Conservation (phyloP, 768 basidiomycete species). For the Clavaria fumosa region DNA sequence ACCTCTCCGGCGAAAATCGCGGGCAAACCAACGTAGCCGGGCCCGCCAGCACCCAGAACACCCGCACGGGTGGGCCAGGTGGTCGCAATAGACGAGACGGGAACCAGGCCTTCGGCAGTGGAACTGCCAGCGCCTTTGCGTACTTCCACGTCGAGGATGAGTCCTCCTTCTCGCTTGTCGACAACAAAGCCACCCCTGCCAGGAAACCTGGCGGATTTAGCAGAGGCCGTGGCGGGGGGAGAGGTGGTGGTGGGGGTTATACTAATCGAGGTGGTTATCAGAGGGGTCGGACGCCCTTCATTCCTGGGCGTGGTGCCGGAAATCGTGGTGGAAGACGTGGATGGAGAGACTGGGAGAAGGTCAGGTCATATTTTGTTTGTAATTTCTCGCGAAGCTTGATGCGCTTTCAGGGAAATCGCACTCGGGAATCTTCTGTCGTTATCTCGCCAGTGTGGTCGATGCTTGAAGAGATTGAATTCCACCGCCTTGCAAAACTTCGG, state of each 20-base stretch:
- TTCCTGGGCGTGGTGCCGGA: slow-evolving; percentile 21
- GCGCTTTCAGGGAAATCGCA: slow-evolving; percentile 48
- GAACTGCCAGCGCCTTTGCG: slow-evolving; percentile 80
- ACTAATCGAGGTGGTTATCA: slow-evolving; percentile 31
- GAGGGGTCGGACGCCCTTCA: slow-evolving; percentile 33
- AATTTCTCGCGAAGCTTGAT: not conserved
- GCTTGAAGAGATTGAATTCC: slow-evolving; percentile 95
- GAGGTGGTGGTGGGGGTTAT: slow-evolving; percentile 33
- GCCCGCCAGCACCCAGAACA: slow-evolving; percentile 28
- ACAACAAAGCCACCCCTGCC: slow-evolving; percentile 60
- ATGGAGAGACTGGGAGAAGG: slow-evolving; percentile 95
- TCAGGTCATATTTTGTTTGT: slow-evolving; percentile 16
- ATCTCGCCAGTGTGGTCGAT: slow-evolving; percentile 90
- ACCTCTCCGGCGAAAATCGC: slow-evolving; percentile 48
- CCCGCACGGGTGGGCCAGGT: slow-evolving; percentile 34
- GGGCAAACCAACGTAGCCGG: slow-evolving; percentile 37
- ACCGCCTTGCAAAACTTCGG: slow-evolving; percentile 76
- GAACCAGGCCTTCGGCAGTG: slow-evolving; percentile 78
- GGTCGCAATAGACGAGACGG: slow-evolving; percentile 54
- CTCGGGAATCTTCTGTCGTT: slow-evolving; percentile 84
- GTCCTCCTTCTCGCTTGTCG: slow-evolving; percentile 90
- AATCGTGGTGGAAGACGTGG: slow-evolving; percentile 34
- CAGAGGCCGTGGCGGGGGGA: slow-evolving; percentile 38
- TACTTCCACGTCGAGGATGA: slow-evolving; percentile 99
- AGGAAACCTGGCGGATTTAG: slow-evolving; percentile 54